Evolutionary conservation across 208 protist species (phyloP), one percentile per base, ranked within the genome.

Genomic region (Acanthamoeba royreba): DNA sequence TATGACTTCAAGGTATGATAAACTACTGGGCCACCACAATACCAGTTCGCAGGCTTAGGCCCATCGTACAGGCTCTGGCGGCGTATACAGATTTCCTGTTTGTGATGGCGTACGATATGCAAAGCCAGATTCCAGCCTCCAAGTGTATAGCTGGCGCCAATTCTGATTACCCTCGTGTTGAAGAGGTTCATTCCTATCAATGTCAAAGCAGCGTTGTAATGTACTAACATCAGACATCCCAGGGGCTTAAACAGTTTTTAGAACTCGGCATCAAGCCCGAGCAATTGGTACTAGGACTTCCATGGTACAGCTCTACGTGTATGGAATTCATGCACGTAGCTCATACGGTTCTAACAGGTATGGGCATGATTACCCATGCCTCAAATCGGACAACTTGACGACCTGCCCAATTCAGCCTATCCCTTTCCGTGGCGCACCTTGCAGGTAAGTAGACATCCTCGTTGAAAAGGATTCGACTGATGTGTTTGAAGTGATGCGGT

Each of bases 51-150:
- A 35, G 31, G 17, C 5, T 77, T 31, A 69, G 17, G 58, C 22
- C 3, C 58, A 31, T 9, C 2, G 5, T 43, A 13, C 42, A 83
- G 46, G 87, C 55, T 42, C 66, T 93, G 63, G 28, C 61, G 31
- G 61, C 74, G 25, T 45, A 35, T 40, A 74, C 46, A 0, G 88
- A 93, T 43, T 93, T 93, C 38, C 88, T 93, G 45, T 74, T 93
- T n/a, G 88, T 93, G 88, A 93, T 93, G 88, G 66, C 63, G 17
- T 93, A 93, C 45, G 88, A 93, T 38, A 83, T 93, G 88, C 88
- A 93, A 35, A 83, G 61, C 63, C 88, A 93, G 45, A 93, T 93
- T 58, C 88, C 88, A 28, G 85, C 53, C 35, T 63, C 49, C 46
- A 91, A 91, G 85, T 93, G 88, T 28, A 58, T 93, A 15, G 88